Percentiles rank a stretch among this genome's conserved stretches.
Evolutionary conservation across 495 filamentous ascomycete genomes (phyloP).

Genomic region (Parathielavia appendiculata): DNA sequence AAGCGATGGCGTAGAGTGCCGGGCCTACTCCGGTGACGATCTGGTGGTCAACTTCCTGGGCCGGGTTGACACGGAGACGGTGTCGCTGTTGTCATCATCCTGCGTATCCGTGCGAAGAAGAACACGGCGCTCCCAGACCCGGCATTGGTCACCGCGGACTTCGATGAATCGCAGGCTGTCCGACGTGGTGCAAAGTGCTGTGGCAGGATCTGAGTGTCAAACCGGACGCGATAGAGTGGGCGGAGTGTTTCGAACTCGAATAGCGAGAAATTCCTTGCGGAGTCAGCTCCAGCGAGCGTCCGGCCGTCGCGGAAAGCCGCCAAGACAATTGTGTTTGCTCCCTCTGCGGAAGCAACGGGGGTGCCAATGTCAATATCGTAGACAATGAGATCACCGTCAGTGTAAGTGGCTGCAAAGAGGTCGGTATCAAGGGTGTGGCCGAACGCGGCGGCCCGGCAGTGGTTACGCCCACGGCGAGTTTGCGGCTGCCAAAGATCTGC

Average conservation of each 20-base stretch:
- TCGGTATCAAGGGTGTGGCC: neutral
- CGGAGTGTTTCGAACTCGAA: neutral
- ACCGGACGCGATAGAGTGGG: neutral
- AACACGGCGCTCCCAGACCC: conserved; percentile 3
- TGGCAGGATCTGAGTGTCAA: neutral
- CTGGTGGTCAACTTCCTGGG: neutral
- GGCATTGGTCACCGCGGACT: neutral
- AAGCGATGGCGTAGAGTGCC: neutral
- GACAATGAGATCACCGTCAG: neutral
- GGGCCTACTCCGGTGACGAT: neutral
- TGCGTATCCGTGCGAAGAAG: neutral
- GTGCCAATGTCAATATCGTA: neutral
- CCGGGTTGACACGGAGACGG: neutral
- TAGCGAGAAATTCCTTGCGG: neutral
- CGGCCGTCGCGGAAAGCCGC: neutral
- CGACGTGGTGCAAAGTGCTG: neutral
- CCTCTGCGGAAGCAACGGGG: neutral
- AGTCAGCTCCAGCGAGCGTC: neutral
- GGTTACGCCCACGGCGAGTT: neutral
- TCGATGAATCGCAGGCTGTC: neutral
- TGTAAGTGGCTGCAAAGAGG: conserved; percentile 1
- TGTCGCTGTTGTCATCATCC: neutral
- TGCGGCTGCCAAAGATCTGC: neutral
- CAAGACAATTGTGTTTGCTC: neutral
- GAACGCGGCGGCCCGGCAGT: neutral